A percentile compares a stretch with the other conserved stretches of the same genome.
Conservation (phyloP, 2,329 filamentous ascomycete genomes). For the Colletotrichum sp. region DNA sequence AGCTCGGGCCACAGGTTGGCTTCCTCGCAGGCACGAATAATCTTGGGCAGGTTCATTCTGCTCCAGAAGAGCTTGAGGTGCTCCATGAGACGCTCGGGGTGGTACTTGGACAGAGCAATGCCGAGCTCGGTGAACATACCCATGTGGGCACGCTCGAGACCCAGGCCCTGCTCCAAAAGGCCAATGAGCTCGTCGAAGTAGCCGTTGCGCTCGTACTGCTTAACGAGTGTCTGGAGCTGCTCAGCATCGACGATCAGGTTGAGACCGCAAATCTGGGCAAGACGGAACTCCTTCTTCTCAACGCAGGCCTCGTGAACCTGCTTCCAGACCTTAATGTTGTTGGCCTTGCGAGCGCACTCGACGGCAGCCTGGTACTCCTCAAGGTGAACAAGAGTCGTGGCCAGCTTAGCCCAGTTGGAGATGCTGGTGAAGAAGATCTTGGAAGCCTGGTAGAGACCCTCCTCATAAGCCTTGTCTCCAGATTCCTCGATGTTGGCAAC, state of each 20-base stretch:
- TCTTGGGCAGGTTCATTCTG: slow-evolving; percentile 96
- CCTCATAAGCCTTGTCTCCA: slow-evolving; percentile 96
- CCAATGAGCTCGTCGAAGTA: slow-evolving; percentile 99
- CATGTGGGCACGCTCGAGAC: slow-evolving; percentile 92
- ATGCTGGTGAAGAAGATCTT: slow-evolving; percentile 98
- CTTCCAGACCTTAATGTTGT: slow-evolving; percentile 99
- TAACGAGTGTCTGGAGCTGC: slow-evolving; percentile 89
- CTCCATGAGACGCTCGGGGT: slow-evolving; percentile 96
- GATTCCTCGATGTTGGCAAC: slow-evolving; percentile 96
- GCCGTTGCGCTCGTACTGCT: slow-evolving; percentile 94
- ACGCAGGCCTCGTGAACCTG: slow-evolving; percentile 97
- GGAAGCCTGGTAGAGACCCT: slow-evolving; percentile 92
- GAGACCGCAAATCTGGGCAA: slow-evolving; percentile 97
- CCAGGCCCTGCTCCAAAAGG: slow-evolving; percentile 92
- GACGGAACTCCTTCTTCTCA: slow-evolving; percentile 96
- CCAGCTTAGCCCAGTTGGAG: slow-evolving; percentile 99
- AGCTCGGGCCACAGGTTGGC: slow-evolving; percentile 97
- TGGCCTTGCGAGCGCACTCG: slow-evolving; percentile 96
- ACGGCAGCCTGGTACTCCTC: slow-evolving; percentile 97
- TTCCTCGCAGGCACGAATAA: slow-evolving; percentile 92
- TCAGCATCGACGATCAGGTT: slow-evolving; percentile 98
- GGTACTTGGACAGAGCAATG: slow-evolving; percentile 92
- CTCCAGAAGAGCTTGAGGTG: slow-evolving; percentile 99
- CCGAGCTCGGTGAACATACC: slow-evolving; percentile 95
- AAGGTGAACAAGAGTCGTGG: slow-evolving; percentile 95